phyloP scores from a whole-genome alignment of 345 rosid species.

The Brassica napus region Da-Ae NC_063445.1:22206001-22206500 shows the following conservation, averaged over 20 bases:
- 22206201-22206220: background rate
- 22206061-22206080: background rate
- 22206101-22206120: background rate
- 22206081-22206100: background rate
- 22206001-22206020: background rate
- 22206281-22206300: background rate
- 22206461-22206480: background rate
- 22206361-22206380: background rate
- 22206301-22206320: background rate
- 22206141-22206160: background rate
- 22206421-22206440: background rate
- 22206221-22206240: background rate
- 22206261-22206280: background rate
- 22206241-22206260: conserved; percentile 1
- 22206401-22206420: background rate
- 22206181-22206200: conserved; percentile 3
- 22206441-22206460: background rate
- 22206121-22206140: background rate
- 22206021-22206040: conserved; percentile 2
- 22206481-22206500: background rate
- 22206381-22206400: background rate
- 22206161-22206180: background rate
- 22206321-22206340: background rate
- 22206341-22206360: background rate
- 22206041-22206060: background rate